phyloP scores from a whole-genome alignment of 495 filamentous ascomycete species.

The Xanthoparmelia taractica region DNA sequence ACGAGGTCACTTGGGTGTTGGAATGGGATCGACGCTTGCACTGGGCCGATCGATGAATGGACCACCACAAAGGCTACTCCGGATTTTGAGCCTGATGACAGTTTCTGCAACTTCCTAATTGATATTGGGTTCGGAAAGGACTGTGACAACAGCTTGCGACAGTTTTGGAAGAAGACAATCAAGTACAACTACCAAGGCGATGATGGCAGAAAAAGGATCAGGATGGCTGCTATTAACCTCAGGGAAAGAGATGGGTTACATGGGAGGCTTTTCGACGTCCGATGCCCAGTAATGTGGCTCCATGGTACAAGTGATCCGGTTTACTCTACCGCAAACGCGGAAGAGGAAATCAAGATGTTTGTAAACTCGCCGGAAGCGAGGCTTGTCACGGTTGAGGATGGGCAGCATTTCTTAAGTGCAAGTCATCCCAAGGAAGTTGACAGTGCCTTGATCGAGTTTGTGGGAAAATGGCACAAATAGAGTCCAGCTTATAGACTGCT shows the following conservation, averaged over 20 bases:
- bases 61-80: conserved; percentile 36
- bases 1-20: conserved; percentile 49
- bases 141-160: conserved; percentile 32
- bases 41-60: conserved; percentile 42
- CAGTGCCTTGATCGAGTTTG: conserved; percentile 44
- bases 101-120: conserved; percentile 47
- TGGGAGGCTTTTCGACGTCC: conserved; percentile 45
- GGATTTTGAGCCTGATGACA: conserved; percentile 48
- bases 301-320: conserved; percentile 52
- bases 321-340: conserved; percentile 41
- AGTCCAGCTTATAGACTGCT: background rate
- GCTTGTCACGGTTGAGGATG: conserved; percentile 43
- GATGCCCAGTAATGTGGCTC: conserved; percentile 55
- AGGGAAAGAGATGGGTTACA: conserved; percentile 53
- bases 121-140: conserved; percentile 49
- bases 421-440: conserved; percentile 50
- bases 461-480: conserved; percentile 34
- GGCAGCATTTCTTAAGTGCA: conserved; percentile 50
- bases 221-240: conserved; percentile 51
- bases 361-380: conserved; percentile 42
- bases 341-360: conserved; percentile 53
- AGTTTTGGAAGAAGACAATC: conserved; percentile 48
- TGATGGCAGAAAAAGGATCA: conserved; percentile 45
- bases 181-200: conserved; percentile 51
- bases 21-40: conserved; percentile 42